Evolutionary conservation across 2,329 filamentous ascomycete species (phyloP).

Genomic region (Didymella keratinophila): DNA sequence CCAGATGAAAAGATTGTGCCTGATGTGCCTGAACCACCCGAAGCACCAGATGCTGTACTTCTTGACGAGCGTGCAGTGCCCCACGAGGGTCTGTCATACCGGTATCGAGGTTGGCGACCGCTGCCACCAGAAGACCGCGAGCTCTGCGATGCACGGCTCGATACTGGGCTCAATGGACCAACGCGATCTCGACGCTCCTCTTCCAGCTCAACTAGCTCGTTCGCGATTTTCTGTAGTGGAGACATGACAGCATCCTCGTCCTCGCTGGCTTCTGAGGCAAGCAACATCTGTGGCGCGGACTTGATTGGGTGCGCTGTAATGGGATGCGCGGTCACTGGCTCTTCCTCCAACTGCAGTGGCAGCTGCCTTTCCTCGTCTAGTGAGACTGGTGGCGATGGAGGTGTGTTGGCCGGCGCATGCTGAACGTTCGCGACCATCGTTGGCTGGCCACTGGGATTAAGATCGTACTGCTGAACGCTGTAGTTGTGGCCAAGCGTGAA

Average conservation of each 20-base stretch:
- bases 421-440: conserved; percentile 86
- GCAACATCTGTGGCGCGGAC: conserved; percentile 44
- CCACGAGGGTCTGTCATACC: conserved; percentile 54
- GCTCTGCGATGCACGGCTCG: conserved; percentile 68
- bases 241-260: conserved; percentile 69
- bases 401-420: conserved; percentile 78
- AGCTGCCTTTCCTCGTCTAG: conserved; percentile 71
- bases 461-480: conserved; percentile 92
- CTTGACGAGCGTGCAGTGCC: conserved; percentile 40
- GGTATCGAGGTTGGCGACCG: conserved; percentile 54
- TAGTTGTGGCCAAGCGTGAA: conserved; percentile 90
- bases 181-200: conserved; percentile 67
- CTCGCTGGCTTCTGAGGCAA: conserved; percentile 71
- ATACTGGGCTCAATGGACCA: conserved; percentile 71
- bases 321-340: conserved; percentile 45
- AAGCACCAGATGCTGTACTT: conserved; percentile 50
- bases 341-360: conserved; percentile 34
- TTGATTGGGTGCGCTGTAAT: conserved; percentile 41
- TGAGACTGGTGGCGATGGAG: conserved; percentile 83
- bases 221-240: conserved; percentile 76
- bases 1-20: conserved; percentile 74
- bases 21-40: conserved; percentile 57
- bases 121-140: conserved; percentile 62
- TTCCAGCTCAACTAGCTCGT: conserved; percentile 71
- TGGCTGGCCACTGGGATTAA: conserved; percentile 74